Base-by-base conservation (phyloP, 306 rosid genomes). In the Quercus gilva region DNA sequence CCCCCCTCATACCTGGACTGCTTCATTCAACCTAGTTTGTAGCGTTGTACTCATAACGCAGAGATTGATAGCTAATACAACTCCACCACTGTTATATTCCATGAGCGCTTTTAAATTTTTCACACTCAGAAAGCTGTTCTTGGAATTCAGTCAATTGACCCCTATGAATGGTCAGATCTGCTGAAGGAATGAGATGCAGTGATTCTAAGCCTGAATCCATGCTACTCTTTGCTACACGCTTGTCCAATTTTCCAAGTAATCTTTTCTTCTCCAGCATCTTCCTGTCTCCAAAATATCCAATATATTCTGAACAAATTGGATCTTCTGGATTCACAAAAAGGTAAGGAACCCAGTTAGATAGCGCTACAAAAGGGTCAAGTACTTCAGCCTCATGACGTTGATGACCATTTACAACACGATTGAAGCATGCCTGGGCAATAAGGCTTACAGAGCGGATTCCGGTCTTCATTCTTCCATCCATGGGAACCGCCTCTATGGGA, bases 201-300 rank as follows among this genome's bases (percentile, higher is more conserved):
- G 83, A 73, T 31, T 86, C 82, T 1, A 72, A 28, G 1, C 82
- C 82, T 1, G 77, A 28, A 1, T 75, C 69, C 35, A 45, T 57
- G n/a, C 82, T 71, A 65, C 45, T 28, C 71, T 52, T 73, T 1
- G 74, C 55, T 2, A 84, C 89, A 26, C 69, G 5, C 43, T n/a
- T 80, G 43, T 74, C 86, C 2, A 82, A 15, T 2, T 20, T 31
- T 26, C 64, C 74, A 8, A 31, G 4, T 8, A 58, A 77, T 51
- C 80, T 86, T 3, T 67, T 55, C 51, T 72, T 69, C 25, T 58
- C 26, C 88, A 85, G 59, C 63, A 49, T 82, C 74, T 59, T 31
- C 80, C 86, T 68, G 13, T 70, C 58, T 55, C 37, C 79, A n/a
- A 86, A 86, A 57, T 86, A 86, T 31, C 76, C 72, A 7, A 83